Percentiles rank a stretch among this genome's conserved stretches.
These are phyloP conservation scores for Chimonanthus praecox DNA, from an alignment of 164 flowering plant species.

Conservation along the genomic window DNA sequence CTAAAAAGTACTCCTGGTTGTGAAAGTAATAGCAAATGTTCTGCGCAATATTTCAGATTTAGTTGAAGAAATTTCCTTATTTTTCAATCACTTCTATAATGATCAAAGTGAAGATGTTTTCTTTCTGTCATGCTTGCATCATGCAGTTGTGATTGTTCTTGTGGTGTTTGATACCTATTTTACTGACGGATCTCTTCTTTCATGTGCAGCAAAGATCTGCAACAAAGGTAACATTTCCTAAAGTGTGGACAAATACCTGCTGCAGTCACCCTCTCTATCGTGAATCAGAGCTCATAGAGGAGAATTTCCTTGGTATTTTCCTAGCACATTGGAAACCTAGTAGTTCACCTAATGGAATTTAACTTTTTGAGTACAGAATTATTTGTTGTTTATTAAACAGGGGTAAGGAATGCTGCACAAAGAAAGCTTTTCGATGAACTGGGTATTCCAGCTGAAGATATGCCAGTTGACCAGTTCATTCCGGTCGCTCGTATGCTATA, in stretches of 20 bases:
- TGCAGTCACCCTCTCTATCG: conserved; percentile 97
- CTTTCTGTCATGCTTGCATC: not conserved
- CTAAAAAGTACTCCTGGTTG: too few species aligned
- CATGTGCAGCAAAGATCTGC: conserved; percentile 87
- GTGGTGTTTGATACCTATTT: not conserved
- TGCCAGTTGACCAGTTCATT: conserved; percentile 79
- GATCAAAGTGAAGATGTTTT: not conserved
- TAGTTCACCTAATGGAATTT: too few species aligned
- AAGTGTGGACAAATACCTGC: conserved; percentile 99
- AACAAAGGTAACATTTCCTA: conserved; percentile 95
- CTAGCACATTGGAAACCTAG: not conserved
- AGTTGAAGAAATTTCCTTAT: too few species aligned
- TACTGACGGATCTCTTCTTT: not conserved
- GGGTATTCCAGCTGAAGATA: conserved; percentile 83
- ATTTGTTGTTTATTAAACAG: conserved; percentile 27
- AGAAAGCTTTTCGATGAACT: conserved; percentile 94
- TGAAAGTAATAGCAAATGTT: too few species aligned
- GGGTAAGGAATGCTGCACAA: conserved; percentile 94
- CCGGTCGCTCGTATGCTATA: conserved; percentile 87
- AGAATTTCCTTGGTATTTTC: conserved; percentile 64
- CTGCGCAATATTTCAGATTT: too few species aligned
- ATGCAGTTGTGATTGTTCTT: not conserved
- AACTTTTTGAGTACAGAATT: not conserved
- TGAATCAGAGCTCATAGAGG: conserved; percentile 86
- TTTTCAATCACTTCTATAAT: too few species aligned